A percentile compares a stretch with the other conserved stretches of the same genome.
These are phyloP conservation scores for Dipodascopsis tothii DNA, from an alignment of 805 yeast species.

Conservation along the genomic window DNA sequence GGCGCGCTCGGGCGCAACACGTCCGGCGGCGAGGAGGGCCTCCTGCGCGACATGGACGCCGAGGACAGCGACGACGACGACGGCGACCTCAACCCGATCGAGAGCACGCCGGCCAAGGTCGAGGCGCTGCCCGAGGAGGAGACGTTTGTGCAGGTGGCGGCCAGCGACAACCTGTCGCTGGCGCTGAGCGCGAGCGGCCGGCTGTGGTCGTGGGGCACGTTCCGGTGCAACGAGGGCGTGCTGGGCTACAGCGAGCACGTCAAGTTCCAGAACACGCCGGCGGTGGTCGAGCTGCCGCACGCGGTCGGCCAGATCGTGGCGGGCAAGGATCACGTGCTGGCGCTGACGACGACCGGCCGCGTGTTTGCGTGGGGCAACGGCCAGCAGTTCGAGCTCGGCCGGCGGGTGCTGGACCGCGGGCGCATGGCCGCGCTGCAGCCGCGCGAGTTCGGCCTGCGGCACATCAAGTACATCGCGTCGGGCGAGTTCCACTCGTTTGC, in stretches of 20 bases:
- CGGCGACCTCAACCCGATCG: conserved; percentile 80
- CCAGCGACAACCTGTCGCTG: conserved; percentile 86
- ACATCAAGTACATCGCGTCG: conserved; percentile 71
- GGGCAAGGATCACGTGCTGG: conserved; percentile 88
- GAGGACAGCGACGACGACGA: conserved; percentile 59
- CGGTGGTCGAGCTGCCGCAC: conserved; percentile 50
- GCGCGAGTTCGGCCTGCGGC: conserved; percentile 71
- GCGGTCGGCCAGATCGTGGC: conserved; percentile 76
- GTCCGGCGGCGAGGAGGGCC: conserved; percentile 46
- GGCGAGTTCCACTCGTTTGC: conserved; percentile 98
- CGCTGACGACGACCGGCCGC: conserved; percentile 73
- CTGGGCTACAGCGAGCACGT: conserved; percentile 70
- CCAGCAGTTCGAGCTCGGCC: conserved; percentile 84
- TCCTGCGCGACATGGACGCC: conserved; percentile 58
- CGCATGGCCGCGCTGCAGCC: conserved; percentile 68
- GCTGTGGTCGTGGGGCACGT: conserved; percentile 96
- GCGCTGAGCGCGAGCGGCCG: conserved; percentile 73
- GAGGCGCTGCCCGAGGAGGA: conserved; percentile 45
- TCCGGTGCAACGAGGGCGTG: conserved; percentile 78
- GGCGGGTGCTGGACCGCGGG: conserved; percentile 73
- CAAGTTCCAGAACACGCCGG: conserved; percentile 59
- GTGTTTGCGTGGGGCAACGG: conserved; percentile 98
- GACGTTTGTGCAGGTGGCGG: conserved; percentile 71
- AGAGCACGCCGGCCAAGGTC: conserved; percentile 80
- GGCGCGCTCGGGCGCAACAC: conserved; percentile 85